Conservation (phyloP, 2,329 filamentous ascomycete genomes). For the Eutypa lata region DNA sequence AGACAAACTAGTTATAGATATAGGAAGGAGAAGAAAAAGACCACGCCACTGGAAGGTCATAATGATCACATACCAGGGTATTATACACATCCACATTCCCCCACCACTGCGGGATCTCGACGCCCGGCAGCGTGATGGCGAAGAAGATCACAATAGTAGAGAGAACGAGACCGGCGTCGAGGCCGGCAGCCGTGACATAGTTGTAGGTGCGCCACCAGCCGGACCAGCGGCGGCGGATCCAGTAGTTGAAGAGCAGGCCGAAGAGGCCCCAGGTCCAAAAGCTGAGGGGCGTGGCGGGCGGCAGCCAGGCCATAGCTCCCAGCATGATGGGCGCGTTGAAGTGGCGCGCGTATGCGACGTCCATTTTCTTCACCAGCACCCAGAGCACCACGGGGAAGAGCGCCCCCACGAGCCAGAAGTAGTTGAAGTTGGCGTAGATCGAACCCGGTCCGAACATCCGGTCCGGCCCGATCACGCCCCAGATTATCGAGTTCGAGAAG, state of each 20-base stretch:
- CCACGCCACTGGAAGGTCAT: conserved; percentile 11
- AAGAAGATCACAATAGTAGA: conserved; percentile 36
- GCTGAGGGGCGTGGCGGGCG: conserved; percentile 57
- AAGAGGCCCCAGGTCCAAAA: conserved; percentile 58
- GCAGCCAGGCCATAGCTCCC: conserved; percentile 50
- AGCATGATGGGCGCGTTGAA: conserved; percentile 57
- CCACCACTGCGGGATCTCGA: conserved; percentile 40
- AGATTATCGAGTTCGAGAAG: conserved; percentile 54
- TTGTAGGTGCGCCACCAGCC: conserved; percentile 57
- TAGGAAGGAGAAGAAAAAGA: background rate
- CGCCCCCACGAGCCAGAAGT: conserved; percentile 53
- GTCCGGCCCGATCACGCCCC: conserved; percentile 55
- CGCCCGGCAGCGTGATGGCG: conserved; percentile 32
- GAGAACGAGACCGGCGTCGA: conserved; percentile 37
- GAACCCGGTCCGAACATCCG: conserved; percentile 52
- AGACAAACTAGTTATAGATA: conserved; percentile 15
- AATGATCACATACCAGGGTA: conserved; percentile 33
- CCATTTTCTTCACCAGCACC: conserved; percentile 38
- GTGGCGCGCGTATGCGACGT: conserved; percentile 41
- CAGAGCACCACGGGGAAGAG: conserved; percentile 47
- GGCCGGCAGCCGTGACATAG: conserved; percentile 37
- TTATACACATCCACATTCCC: conserved; percentile 49
- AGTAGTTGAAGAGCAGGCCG: conserved; percentile 57
- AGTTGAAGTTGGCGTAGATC: conserved; percentile 49
- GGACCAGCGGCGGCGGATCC: conserved; percentile 48